A percentile compares a stretch with the other conserved stretches of the same genome.
Conservation (phyloP, 225 moss, liverwort and hornwort species). For the Straminergon stramineum region DNA sequence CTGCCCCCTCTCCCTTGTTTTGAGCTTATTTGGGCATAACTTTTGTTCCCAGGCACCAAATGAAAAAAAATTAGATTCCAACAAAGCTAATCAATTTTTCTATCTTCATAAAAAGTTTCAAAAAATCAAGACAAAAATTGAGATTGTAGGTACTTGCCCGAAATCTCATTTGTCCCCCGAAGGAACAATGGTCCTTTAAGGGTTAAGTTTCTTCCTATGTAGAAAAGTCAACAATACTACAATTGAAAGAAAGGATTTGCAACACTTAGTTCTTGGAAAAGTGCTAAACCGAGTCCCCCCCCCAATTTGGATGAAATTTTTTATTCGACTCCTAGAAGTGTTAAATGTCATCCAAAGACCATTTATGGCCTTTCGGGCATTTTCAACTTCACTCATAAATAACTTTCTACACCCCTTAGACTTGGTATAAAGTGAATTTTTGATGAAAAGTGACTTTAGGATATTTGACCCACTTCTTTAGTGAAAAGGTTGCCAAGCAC, state of each 20-base stretch:
- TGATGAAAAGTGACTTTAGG: neutral
- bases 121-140: too few species aligned
- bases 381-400: neutral
- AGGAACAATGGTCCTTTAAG: too few species aligned
- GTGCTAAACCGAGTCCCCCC: rapidly evolving
- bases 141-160: too few species aligned
- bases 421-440: neutral
- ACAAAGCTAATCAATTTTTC: too few species aligned
- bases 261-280: neutral
- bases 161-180: too few species aligned
- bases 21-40: too few species aligned
- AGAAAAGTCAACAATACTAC: neutral
- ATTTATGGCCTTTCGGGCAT: rapidly evolving
- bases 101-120: too few species aligned
- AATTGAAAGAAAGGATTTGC: neutral
- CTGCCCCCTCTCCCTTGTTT: too few species aligned
- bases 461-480: rapidly evolving
- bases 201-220: neutral
- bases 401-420: rapidly evolving
- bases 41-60: too few species aligned
- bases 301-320: neutral
- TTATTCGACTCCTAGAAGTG: neutral
- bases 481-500: neutral
- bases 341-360: neutral
- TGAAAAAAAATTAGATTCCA: too few species aligned